Conservation (phyloP, 768 basidiomycete species). For the Tubosaeta sp. region DNA sequence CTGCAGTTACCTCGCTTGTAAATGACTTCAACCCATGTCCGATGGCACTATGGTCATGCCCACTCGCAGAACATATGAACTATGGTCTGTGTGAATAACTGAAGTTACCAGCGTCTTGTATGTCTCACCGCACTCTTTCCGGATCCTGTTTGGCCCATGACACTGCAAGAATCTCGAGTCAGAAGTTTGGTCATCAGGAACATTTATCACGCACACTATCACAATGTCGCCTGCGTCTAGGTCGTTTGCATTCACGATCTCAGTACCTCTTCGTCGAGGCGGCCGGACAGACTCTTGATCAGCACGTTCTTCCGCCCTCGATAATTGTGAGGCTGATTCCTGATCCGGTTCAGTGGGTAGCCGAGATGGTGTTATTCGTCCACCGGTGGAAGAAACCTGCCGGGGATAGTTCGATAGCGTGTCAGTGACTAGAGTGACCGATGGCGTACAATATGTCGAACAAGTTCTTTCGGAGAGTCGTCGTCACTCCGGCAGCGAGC, state of each 20-base stretch:
- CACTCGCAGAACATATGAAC: conserved; percentile 1
- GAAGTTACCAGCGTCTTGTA: not conserved
- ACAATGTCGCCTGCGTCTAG: not conserved
- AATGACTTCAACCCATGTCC: not conserved
- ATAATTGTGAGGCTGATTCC: too few species aligned
- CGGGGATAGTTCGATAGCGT: too few species aligned
- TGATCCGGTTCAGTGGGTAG: too few species aligned
- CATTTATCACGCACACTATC: not conserved
- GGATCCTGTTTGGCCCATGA: not conserved
- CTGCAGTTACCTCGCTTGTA: not conserved
- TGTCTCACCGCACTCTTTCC: not conserved
- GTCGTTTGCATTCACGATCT: not conserved
- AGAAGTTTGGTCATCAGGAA: not conserved
- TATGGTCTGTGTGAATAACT: not conserved
- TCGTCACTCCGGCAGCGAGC: too few species aligned
- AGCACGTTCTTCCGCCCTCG: too few species aligned
- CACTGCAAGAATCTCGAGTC: not conserved
- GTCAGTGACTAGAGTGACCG: too few species aligned
- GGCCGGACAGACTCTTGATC: too few species aligned
- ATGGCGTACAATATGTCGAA: too few species aligned
- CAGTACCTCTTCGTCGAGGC: not conserved
- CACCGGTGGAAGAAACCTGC: too few species aligned
- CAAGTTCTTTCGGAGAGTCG: too few species aligned
- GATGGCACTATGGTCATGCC: not conserved
- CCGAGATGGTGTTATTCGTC: too few species aligned